phyloP scores from a whole-genome alignment of 1,284 basidiomycete genomes.

The Pseudomicrostroma phylloplanum region DNA sequence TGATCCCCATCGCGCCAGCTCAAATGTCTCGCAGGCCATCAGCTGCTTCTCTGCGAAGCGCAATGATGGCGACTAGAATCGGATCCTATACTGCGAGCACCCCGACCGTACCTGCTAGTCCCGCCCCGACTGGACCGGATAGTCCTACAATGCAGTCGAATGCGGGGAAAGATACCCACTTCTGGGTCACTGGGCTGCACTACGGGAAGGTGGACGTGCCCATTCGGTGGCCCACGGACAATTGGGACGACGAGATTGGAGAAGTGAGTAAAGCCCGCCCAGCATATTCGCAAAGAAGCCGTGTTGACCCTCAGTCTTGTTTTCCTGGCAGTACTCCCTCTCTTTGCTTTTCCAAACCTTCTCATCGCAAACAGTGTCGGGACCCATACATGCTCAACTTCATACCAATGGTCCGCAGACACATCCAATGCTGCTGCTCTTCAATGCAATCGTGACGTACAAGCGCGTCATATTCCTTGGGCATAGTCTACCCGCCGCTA shows the following conservation, averaged over 20 bases:
- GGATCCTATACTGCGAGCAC: too few species aligned
- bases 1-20: not conserved
- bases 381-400: conserved; percentile 80
- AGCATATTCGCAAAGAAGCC: not conserved
- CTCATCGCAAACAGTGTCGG: conserved; percentile 61
- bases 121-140: too few species aligned
- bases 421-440: conserved; percentile 84
- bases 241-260: conserved; percentile 75
- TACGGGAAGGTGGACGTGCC: conserved; percentile 54
- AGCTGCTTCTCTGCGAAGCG: conserved; percentile 14
- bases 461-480: conserved; percentile 92
- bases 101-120: not conserved
- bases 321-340: conserved; percentile 68
- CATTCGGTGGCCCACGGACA: conserved; percentile 33
- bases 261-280: conserved; percentile 61
- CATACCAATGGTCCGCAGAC: conserved; percentile 85
- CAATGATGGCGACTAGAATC: too few species aligned
- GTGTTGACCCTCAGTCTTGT: not conserved
- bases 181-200: conserved; percentile 73
- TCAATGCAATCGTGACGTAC: conserved; percentile 87
- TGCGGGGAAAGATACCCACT: conserved; percentile 71
- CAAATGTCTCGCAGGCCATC: conserved; percentile 53
- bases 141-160: not conserved
- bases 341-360: conserved; percentile 85
- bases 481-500: conserved; percentile 65